These are phyloP conservation scores for Coemansia sp. DNA, from an alignment of 192 early-diverging fungal species.

Conservation along the genomic window DNA sequence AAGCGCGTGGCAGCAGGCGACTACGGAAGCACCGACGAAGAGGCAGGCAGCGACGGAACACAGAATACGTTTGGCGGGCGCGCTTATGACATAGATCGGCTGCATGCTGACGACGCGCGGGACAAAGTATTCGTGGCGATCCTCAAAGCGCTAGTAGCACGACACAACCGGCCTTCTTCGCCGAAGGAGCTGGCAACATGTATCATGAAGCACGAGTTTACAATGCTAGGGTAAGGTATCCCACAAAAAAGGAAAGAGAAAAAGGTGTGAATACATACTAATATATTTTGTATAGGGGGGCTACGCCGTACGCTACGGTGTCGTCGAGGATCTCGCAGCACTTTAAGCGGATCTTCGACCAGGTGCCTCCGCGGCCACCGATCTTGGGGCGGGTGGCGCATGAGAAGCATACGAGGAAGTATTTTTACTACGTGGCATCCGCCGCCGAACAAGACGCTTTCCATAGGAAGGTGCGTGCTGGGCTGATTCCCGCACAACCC, in stretches of 20 bases:
- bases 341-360: slow-evolving; percentile 78
- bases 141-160: slow-evolving; percentile 73
- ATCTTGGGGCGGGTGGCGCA: slow-evolving; percentile 70
- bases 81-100: slow-evolving; percentile 45
- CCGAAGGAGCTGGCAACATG: slow-evolving; percentile 79
- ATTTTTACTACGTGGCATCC: slow-evolving; percentile 74
- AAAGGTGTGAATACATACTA: slow-evolving; percentile 2
- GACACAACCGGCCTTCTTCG: slow-evolving; percentile 76
- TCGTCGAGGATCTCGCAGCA: slow-evolving; percentile 89
- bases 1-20: slow-evolving; percentile 37
- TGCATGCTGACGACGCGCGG: slow-evolving; percentile 76
- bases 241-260: slow-evolving; percentile 53
- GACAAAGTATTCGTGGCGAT: slow-evolving; percentile 90
- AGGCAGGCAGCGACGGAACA: slow-evolving; percentile 28
- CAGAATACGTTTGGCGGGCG: slow-evolving; percentile 45
- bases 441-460: slow-evolving; percentile 49
- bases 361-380: slow-evolving; percentile 70
- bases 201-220: slow-evolving; percentile 78
- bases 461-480: slow-evolving; percentile 33
- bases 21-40: slow-evolving; percentile 11
- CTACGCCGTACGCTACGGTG: slow-evolving; percentile 86
- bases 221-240: slow-evolving; percentile 57
- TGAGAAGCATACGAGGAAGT: slow-evolving; percentile 68
- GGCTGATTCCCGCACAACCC: slow-evolving; percentile 37
- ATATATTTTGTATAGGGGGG: slow-evolving; percentile 53